Evolutionary conservation across 2,329 filamentous ascomycete genomes (phyloP), one percentile per base, ranked within the genome.

Genomic region (Davidsoniella australis): DNA sequence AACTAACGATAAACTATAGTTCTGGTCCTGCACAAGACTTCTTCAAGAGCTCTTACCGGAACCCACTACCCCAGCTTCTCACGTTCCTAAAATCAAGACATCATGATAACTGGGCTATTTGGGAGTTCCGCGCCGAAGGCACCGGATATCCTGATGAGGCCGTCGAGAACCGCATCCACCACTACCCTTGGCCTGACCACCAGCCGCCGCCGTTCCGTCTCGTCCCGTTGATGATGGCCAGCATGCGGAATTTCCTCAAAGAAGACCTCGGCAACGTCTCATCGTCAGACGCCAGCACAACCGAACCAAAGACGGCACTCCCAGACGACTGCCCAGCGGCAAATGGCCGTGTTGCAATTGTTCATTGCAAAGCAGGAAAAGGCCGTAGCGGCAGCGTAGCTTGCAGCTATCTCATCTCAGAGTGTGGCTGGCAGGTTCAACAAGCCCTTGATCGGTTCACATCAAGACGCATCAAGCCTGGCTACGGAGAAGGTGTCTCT

Each of bases 351-450:
- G 85, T 96, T 0, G 82, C 82, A 0, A 88, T 96, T 5, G 86
- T 96, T 6, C 91, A 98, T 64, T 96, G 91, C 69, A 96, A 96
- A 62, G 91, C 91, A 1, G 91, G 91, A 2, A 98, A 98, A 64
- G 91, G 91, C 1, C 73, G 91, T 46, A 94, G 85, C 55, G 91
- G 91, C 3, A 94, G 86, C 0, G 78, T 86, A 57, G 80, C 82
- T 26, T 94, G 85, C 64, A 85, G 82, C 57, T 96, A 94, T 61
- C 68, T 98, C 51, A 91, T 98, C 57, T 80, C 83, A 6, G 85
- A 96, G 61, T 83, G 91, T 59, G 74, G 72, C 0, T 77, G 73
- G 74, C 67, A 63, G 18, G 61, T 68, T 0, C 66, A 73, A 53
- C 64, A 75, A 47, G 74, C 75, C 1, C 65, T 77, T 6, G 66